Evolutionary conservation across 768 basidiomycete species (phyloP), one percentile per base, ranked within the genome.

Genomic region (Lentinula aciculospora): DNA sequence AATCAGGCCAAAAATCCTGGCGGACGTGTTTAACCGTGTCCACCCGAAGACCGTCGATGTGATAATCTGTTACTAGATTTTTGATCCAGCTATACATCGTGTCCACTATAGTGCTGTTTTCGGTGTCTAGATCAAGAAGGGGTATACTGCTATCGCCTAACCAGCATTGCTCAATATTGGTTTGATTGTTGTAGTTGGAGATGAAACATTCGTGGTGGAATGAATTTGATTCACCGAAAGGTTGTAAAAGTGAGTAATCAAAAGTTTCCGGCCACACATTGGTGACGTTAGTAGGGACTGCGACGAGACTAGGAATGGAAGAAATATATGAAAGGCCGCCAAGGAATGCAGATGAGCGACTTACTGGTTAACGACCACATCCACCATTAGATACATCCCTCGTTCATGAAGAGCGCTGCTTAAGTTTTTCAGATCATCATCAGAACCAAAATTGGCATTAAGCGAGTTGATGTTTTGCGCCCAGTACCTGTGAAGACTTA

Each of bases 321-420:
- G 27, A 13, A 37, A 31, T 29, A 51, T 17, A 10, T 31, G 39
- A 29, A 28, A n/a, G 29, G 10, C 25, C 27, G 15, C 25, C 28
- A 21, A 28, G 8, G 10, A 17, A 29, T 25, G 9, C 7, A 23
- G 27, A 48, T 46, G 19, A 32, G 17, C 44, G 8, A 62, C 85
- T 50, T 83, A 86, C 71, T 91, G 86, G 70, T 92, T 92, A 49
- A 86, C 81, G 58, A 92, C 85, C 19, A 86, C 71, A 64, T 90
- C 88, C 37, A 91, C 78, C 86, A 89, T 90, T 64, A 91, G 72
- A 58, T 65, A 75, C 80, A 72, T 72, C 70, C 82, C 84, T 81
- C 66, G 77, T 75, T 39, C 76, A 68, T 90, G 92, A 5, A 92
- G 65, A 53, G 85, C 89, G n/a, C 68, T 67, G 13, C 81, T 80